Evolutionary conservation across 306 rosid genomes (phyloP).

Genomic region (Adenanthera pavonina): DNA sequence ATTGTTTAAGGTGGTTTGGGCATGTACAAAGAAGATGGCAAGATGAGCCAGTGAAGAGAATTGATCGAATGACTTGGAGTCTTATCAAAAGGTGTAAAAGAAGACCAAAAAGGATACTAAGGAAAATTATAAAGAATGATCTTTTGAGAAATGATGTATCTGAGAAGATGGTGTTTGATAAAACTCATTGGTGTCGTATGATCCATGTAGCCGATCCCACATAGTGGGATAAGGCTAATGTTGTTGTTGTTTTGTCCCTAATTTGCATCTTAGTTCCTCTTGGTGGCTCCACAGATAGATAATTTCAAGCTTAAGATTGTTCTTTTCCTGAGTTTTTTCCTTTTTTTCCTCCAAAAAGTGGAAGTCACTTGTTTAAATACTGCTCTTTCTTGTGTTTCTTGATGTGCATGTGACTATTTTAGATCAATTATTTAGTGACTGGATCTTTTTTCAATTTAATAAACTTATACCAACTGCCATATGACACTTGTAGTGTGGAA

Average conservation of each 20-base stretch:
- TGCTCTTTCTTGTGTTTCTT: conserved; percentile 23
- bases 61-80: too few relatives aligned
- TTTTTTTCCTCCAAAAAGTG: neutral
- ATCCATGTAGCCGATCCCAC: too few relatives aligned
- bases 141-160: too few relatives aligned
- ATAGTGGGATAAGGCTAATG: too few relatives aligned
- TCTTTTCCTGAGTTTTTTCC: neutral
- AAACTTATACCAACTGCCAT: conserved; percentile 24
- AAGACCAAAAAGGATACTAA: too few relatives aligned
- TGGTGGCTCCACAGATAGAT: neutral
- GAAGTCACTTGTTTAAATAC: conserved; percentile 3
- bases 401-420: conserved; percentile 9
- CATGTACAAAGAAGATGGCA: too few relatives aligned
- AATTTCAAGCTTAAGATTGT: neutral
- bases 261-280: neutral
- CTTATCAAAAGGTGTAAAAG: too few relatives aligned
- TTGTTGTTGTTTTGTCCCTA: neutral
- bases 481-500: conserved; percentile 67
- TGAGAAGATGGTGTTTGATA: too few relatives aligned
- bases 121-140: too few relatives aligned
- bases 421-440: conserved; percentile 12
- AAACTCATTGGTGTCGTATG: too few relatives aligned
- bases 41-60: too few relatives aligned
- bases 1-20: too few relatives aligned
- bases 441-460: conserved; percentile 7